These are phyloP conservation scores for Tetrahymena borealis DNA, from an alignment of 73 alveolate genomes.

Conservation along the genomic window DNA sequence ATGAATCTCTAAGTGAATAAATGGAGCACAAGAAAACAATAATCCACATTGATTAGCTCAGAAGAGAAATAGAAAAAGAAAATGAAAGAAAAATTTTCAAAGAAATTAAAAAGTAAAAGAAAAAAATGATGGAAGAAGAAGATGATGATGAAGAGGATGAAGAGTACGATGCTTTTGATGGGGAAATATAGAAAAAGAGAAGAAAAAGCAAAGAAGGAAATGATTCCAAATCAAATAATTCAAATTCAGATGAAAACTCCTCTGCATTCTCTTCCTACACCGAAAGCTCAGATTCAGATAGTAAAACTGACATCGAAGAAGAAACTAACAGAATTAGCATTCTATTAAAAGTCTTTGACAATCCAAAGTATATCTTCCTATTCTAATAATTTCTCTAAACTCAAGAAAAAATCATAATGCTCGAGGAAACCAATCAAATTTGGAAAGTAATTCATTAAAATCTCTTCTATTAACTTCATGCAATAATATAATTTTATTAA, in stretches of 20 bases:
- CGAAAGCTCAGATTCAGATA: not conserved
- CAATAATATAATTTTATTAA: no score
- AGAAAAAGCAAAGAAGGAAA: not conserved
- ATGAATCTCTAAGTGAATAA: not conserved
- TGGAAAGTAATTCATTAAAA: not conserved
- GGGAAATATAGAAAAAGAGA: not conserved
- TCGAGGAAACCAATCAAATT: not conserved
- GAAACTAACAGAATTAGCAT: not conserved
- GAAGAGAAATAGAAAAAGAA: not conserved
- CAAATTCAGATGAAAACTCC: not conserved
- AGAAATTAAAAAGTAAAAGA: not conserved
- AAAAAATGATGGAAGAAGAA: not conserved
- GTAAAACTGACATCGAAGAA: not conserved
- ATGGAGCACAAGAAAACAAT: not conserved
- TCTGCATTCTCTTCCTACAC: not conserved
- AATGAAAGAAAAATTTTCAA: not conserved
- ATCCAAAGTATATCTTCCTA: not conserved
- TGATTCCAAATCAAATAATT: not conserved
- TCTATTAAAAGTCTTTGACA: not conserved
- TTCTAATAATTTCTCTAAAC: not conserved
- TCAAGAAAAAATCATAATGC: not conserved
- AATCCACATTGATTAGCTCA: not conserved
- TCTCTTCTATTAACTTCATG: not conserved
- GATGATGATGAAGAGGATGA: not conserved
- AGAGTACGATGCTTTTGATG: not conserved